A percentile compares a stretch with the other conserved stretches of the same genome.
Evolutionary conservation across 805 yeast species (phyloP).

Genomic region (Monosporozyma unispora): DNA sequence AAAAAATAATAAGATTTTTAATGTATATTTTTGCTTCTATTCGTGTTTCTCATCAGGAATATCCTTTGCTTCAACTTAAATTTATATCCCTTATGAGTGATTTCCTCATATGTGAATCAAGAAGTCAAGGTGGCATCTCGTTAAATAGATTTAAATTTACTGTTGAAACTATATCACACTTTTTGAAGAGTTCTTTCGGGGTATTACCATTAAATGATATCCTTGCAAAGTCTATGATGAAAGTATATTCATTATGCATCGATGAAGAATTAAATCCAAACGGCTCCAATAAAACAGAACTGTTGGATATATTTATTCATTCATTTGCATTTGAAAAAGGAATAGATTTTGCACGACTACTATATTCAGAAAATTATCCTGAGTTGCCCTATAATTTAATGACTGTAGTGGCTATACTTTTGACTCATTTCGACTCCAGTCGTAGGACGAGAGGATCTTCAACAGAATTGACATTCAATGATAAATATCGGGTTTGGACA

Average conservation of each 20-base stretch:
- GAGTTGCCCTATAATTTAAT: conserved; percentile 4
- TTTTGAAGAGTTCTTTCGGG: conserved; percentile 8
- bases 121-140: conserved; percentile 5
- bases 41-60: conserved; percentile 3
- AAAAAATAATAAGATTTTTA: conserved; percentile 20
- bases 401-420: conserved; percentile 14
- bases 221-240: conserved; percentile 13
- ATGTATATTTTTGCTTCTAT: conserved; percentile 20
- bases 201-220: conserved; percentile 7
- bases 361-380: not conserved
- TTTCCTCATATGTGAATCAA: conserved; percentile 7
- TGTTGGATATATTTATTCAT: conserved; percentile 10
- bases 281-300: not conserved
- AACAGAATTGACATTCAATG: conserved; percentile 1
- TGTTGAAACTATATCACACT: conserved; percentile 9
- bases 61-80: conserved; percentile 9
- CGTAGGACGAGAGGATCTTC: conserved; percentile 9
- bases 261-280: not conserved
- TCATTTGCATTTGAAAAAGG: conserved; percentile 16
- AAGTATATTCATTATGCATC: conserved; percentile 15
- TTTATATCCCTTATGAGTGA: conserved; percentile 15
- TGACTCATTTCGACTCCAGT: conserved; percentile 17
- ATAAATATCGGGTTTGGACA: conserved; percentile 9
- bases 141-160: conserved; percentile 15
- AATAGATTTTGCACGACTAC: conserved; percentile 6